phyloP scores from a whole-genome alignment of 2,329 filamentous ascomycete species.

The Fusarium camptoceras region DNA sequence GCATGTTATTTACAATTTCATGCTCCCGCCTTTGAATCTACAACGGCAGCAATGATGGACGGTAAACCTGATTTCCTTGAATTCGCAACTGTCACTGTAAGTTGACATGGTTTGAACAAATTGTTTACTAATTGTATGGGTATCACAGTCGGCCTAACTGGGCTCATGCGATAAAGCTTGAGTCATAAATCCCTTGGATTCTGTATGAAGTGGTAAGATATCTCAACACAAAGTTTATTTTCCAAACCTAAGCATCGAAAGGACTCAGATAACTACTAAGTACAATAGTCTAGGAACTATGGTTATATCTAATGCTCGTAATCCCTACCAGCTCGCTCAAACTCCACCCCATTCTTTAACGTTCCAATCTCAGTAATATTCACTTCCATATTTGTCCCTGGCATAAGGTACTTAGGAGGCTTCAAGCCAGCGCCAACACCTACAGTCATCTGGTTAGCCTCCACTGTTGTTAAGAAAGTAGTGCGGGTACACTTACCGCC shows the following conservation, averaged over 20 bases:
- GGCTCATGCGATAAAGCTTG: rapidly evolving
- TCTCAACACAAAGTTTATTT: neutral
- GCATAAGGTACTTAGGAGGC: constrained; percentile 53
- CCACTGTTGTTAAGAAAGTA: rapidly evolving
- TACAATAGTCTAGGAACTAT: neutral
- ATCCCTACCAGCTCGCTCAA: neutral
- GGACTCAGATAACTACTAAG: no score
- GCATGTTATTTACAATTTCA: rapidly evolving
- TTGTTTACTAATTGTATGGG: rapidly evolving
- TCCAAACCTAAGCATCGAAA: no score
- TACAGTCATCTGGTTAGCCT: neutral
- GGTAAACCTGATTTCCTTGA: neutral
- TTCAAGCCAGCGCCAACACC: constrained; percentile 59
- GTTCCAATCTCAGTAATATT: constrained; percentile 56
- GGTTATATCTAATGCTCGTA: neutral
- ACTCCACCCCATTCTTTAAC: constrained; percentile 49
- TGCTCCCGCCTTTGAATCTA: rapidly evolving
- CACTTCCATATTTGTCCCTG: constrained; percentile 56
- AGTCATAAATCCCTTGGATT: rapidly evolving
- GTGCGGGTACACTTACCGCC: neutral
- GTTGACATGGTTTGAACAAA: rapidly evolving
- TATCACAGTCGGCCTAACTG: rapidly evolving
- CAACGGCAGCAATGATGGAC: rapidly evolving
- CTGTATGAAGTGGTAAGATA: rapidly evolving
- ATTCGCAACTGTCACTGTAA: rapidly evolving